Base-by-base conservation (phyloP, 2,329 filamentous ascomycete species). In the Aspergillus latus region DNA sequence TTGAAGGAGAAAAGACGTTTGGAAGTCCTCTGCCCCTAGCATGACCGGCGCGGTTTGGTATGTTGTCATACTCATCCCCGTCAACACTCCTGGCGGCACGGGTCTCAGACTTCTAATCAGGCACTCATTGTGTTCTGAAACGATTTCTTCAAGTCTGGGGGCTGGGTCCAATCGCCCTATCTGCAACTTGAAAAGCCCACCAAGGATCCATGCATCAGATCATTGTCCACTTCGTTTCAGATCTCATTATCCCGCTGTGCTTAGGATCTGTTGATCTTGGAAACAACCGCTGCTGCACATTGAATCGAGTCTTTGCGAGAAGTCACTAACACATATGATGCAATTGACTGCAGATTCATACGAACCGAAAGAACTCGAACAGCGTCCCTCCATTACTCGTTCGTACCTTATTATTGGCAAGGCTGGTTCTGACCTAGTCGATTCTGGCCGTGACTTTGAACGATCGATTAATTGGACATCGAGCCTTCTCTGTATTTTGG, bases 21-120 rank as follows among this genome's bases (percentile, higher is more conserved):
- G 52, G 50, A 49, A 57, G 58, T 26, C 51, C 29, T 56, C 45
- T 47, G 52, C 29, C 48, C 52, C 30, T 60, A 64, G 56, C 51
- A 65, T 66, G 63, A 65, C 62, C 61, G 62, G 59, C 52, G 56
- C 56, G 54, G 53, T 54, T 40, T 65, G 63, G 64, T 66, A 66
- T 49, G 64, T 64, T 58, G 42, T 21, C 21, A 21, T 21, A 21
- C 21, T 49, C 42, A 52, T 51, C 34, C 51, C 49, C 16, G 32
- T 57, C 36, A 52, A 49, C 28, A 36, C 39, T 49, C 48, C 49
- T 57, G 49, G 54, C 39, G 49, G 49, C 46, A 49, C 45, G 11
- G 40, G 39, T 49, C 53, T 49, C 29, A 52, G 49, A 53, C 45
- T 46, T 50, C 43, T 16, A 52, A 45, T 53, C 39, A 46, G 43